Base-by-base conservation (phyloP, 2,329 filamentous ascomycete genomes). In the Penicillium sp. region DNA sequence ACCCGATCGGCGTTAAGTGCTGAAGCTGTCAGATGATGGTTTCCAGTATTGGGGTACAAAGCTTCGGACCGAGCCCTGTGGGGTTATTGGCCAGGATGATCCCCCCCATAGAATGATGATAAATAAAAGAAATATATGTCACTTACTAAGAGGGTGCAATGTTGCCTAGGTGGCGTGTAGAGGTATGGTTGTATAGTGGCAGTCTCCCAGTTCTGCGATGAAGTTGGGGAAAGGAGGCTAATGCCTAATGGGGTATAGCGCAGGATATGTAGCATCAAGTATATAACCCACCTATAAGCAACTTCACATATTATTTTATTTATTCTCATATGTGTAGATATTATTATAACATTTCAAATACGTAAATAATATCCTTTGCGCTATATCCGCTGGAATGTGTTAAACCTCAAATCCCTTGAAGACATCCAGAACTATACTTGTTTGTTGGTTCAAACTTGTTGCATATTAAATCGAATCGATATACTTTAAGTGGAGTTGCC, bases 21-120 rank as follows among this genome's bases (percentile, higher is more conserved):
- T 55, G 33, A 51, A 63, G 54, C 49, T 64, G 62, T 65, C 64
- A 65, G 64, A 66, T 66, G 62, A 66, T 60, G 60, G 31, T 35
- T 51, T 38, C 51, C 51, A 49, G 33, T 7, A 4, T 53, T 53
- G 33, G 42, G 25, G 51, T 55, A 51, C 35, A 29, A 23, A 44
- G 49, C 38, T 52, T 56, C 53, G 53, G 53, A 52, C 53, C 47
- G 53, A 43, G 47, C 53, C 53, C 39, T 56, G 42, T 53, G 29
- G 38, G 21, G 48, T 13, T 42, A 25, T 31, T 36, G n/a, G 25
- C 53, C 48, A 31, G 48, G 47, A 29, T 47, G 17, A 52, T 19
- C 48, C 53, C 19, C 15, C n/a, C 17, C 2, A 50, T 36, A 19
- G 31, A 15, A 44, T n/a, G 6, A 29, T 25, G 17, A 31, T 17